Conservation (phyloP, 305 asterid genomes). For the Plantago coronopus region DNA sequence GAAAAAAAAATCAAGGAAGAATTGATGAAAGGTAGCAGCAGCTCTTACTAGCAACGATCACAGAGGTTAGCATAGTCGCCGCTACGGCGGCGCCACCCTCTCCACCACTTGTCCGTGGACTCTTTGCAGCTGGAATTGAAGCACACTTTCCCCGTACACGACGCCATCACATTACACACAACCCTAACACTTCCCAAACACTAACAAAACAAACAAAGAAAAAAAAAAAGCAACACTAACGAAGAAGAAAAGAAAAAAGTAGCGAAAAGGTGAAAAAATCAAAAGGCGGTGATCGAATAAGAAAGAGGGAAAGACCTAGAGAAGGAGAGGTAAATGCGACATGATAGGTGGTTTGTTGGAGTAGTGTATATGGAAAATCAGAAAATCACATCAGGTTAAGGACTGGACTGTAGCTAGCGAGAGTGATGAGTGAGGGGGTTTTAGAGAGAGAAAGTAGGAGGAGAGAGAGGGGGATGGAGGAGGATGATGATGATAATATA, state of each 20-base stretch:
- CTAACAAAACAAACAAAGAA: conserved; percentile 8
- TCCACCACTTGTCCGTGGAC: conserved; percentile 44
- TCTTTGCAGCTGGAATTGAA: conserved; percentile 76
- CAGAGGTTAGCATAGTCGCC: conserved; percentile 92
- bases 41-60: conserved; percentile 89
- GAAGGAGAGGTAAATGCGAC: no score
- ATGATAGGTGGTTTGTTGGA: no score
- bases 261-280: no score
- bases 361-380: no score
- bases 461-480: no score
- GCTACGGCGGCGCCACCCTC: conserved; percentile 95
- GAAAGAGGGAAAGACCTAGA: no score
- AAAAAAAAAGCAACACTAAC: not conserved
- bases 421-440: no score
- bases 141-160: conserved; percentile 46
- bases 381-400: no score
- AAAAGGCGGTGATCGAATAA: no score
- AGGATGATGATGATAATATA: no score
- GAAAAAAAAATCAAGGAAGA: not conserved
- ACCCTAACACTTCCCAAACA: conserved; percentile 19
- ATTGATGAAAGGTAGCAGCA: not conserved
- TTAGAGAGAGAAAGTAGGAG: no score
- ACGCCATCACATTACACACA: conserved; percentile 30
- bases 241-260: not conserved
- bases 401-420: no score